Evolutionary conservation across 768 basidiomycete species (phyloP), one percentile per base, ranked within the genome.

Genomic region (Termitomyces sp.): DNA sequence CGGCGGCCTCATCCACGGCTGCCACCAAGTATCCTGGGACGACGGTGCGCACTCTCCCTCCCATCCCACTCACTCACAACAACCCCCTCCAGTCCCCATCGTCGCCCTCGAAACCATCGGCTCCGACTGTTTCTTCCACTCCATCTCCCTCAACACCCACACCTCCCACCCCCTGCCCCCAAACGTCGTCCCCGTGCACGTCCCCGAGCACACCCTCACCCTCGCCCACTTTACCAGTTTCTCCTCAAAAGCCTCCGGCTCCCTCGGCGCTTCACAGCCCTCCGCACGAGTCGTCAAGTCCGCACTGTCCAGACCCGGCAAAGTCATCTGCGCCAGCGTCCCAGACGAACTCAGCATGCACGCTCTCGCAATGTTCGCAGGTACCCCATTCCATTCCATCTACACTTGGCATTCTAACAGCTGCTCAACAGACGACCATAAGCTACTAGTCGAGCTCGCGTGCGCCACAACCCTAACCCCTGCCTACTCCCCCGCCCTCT

Each of bases 261-360:
- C 88, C 0, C 74, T 92, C 14, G 90, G 88, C 6, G 89, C 90
- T 2, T 86, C 86, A 20, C 78, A 79, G 50, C 83, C 89, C 36
- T 75, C 87, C 8, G 75, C 83, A 4, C 80, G 75, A 3, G 82
- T 86, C 3, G 82, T 91, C 36, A 81, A 76, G 65, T 83, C 84
- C 79, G 87, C 89, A 10, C 66, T 92, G 36, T 74, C 85, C 41
- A 75, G 87, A 64, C 63, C 71, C 33, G 87, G 88, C 16, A 76
- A 72, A 3, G 75, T 91, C 12, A 78, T 69, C 60, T 86, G 81
- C 56, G 79, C 85, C 12, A 86, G 77, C 63, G 76, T 91, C 28
- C 79, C 86, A 5, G 89, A 92, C 64, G 84, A 85, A 67, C 66
- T 90, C 58, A 82, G 80, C 57, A 91, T 92, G 88, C 76, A 80